Percentiles rank a stretch among this genome's conserved stretches.
These are phyloP conservation scores for Gentiana dahurica DNA, from an alignment of 257 asterid genomes.

Conservation along the genomic window DNA sequence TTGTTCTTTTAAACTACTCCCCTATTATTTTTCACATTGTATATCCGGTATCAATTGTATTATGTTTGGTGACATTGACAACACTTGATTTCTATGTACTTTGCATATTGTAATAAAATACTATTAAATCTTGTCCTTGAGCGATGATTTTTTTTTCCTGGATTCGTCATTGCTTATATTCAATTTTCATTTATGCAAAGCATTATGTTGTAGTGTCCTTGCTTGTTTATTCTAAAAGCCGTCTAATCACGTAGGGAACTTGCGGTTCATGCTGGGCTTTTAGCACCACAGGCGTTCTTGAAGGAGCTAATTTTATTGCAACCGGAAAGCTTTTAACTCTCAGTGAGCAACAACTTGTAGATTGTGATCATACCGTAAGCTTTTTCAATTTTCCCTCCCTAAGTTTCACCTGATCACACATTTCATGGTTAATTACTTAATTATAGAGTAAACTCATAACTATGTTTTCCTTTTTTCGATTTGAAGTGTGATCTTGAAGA, in stretches of 20 bases:
- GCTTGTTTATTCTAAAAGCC: slow-evolving; percentile 14
- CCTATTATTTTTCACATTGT: no score
- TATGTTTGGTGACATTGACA: no score
- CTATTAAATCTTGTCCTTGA: no score
- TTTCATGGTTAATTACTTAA: no score
- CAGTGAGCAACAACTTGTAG: slow-evolving; percentile 86
- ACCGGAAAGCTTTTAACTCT: slow-evolving; percentile 64
- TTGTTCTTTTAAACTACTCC: no score
- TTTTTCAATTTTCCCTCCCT: background rate
- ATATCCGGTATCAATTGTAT: no score
- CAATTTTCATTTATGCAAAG: background rate
- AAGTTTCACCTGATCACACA: background rate
- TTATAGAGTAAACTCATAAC: background rate
- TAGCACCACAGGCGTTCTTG: slow-evolving; percentile 77
- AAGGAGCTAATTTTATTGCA: slow-evolving; percentile 74
- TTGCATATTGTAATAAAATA: no score
- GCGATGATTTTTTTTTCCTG: no score
- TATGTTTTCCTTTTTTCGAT: background rate
- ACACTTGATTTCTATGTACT: no score
- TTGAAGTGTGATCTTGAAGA: slow-evolving; percentile 39
- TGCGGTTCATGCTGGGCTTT: slow-evolving; percentile 97
- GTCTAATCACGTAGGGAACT: slow-evolving; percentile 32
- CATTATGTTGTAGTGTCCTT: slow-evolving; percentile 3
- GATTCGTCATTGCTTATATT: background rate
- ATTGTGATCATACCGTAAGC: slow-evolving; percentile 69